Conservation (phyloP, 1,284 basidiomycete genomes). For the Paramarasmius palmivorus region DNA sequence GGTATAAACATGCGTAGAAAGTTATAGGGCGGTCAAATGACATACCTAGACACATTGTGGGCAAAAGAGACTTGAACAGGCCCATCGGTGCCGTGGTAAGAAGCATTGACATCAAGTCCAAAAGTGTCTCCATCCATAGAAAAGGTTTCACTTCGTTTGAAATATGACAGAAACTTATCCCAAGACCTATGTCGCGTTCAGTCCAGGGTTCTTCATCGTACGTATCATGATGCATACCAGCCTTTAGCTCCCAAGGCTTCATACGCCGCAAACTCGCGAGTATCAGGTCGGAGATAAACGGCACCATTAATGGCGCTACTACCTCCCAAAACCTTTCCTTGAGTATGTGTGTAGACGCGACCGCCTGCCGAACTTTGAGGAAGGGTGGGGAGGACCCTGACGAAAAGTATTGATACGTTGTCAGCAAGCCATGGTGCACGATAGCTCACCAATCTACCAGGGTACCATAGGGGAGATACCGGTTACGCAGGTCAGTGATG, state of each 20-base stretch:
- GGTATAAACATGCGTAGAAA: not conserved
- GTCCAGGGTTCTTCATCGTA: not conserved
- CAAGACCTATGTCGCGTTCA: constrained; percentile 7
- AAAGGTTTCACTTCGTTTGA: constrained; percentile 12
- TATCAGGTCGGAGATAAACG: constrained; percentile 12
- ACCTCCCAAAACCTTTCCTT: constrained; percentile 9
- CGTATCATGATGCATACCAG: constrained; percentile 9
- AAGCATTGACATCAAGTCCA: not conserved
- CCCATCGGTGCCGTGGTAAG: constrained; percentile 10
- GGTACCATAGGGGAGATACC: not conserved
- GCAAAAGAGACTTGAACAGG: constrained; percentile 6
- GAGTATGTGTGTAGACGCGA: constrained; percentile 2
- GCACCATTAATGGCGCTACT: constrained; percentile 14
- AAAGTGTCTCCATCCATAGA: not conserved
- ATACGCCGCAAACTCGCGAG: constrained; percentile 6
- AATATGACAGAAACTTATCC: constrained; percentile 11
- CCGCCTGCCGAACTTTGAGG: not conserved
- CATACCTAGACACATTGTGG: not conserved
- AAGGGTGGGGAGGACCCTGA: constrained; percentile 1
- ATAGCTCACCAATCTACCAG: not conserved
- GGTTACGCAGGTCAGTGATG: constrained; percentile 6
- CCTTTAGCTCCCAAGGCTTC: constrained; percentile 10
- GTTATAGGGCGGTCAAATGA: not conserved
- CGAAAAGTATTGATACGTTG: not conserved
- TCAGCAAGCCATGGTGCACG: not conserved